These are phyloP conservation scores for Nakazawaea wyomingensis DNA, from an alignment of 805 yeast genomes.

Conservation along the genomic window DNA sequence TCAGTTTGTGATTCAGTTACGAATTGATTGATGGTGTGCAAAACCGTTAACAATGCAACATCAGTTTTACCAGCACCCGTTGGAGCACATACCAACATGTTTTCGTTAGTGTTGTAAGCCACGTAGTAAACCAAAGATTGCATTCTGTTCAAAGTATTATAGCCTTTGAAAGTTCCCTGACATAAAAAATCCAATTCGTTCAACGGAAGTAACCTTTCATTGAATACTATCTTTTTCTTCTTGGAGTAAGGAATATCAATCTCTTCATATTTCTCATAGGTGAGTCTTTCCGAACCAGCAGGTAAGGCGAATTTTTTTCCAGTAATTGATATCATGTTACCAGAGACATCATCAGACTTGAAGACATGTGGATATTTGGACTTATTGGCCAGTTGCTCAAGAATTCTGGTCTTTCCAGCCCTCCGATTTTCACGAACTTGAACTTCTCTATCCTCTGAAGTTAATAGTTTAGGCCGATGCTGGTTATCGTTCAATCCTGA, in stretches of 20 bases:
- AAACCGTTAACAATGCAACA: conserved; percentile 76
- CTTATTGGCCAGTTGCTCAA: conserved; percentile 40
- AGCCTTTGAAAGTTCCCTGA: conserved; percentile 76
- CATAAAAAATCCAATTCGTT: conserved; percentile 70
- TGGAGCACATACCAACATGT: conserved; percentile 95
- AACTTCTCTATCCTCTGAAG: conserved; percentile 50
- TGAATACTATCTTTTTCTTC: conserved; percentile 35
- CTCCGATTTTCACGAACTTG: conserved; percentile 47
- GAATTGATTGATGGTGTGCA: conserved; percentile 74
- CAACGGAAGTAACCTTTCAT: conserved; percentile 49
- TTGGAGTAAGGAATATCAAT: conserved; percentile 75
- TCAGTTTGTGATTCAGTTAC: conserved; percentile 45
- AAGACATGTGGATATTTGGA: conserved; percentile 83
- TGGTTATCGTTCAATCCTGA: conserved; percentile 2
- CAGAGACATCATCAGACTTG: conserved; percentile 54
- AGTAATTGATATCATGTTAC: conserved; percentile 65
- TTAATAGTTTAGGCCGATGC: conserved; percentile 28
- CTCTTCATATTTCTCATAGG: conserved; percentile 67
- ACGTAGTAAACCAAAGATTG: conserved; percentile 89
- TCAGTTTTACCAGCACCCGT: conserved; percentile 98
- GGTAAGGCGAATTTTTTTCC: conserved; percentile 83
- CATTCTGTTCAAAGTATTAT: conserved; percentile 74
- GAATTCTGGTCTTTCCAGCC: conserved; percentile 41
- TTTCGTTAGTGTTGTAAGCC: conserved; percentile 89
- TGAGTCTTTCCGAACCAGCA: conserved; percentile 65